These are phyloP conservation scores for Lentinula detonsa DNA, from an alignment of 768 basidiomycete genomes.

Conservation along the genomic window DNA sequence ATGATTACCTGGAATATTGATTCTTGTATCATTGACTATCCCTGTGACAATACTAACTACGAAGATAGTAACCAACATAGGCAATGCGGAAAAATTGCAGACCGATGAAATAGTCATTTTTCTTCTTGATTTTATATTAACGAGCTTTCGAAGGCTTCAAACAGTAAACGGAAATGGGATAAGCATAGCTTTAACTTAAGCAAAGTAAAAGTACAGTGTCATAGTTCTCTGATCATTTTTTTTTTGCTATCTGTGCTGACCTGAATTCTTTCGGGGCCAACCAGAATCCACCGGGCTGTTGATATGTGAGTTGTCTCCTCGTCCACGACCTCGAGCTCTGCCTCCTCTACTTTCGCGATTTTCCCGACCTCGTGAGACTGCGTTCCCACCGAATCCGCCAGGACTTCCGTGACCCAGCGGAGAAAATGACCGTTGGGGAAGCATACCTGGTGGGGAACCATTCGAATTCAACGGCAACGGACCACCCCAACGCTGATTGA, in stretches of 20 bases:
- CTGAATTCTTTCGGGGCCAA: constrained; percentile 41
- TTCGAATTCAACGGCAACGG: constrained; percentile 17
- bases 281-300: constrained; percentile 45
- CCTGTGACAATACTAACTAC: too few relatives aligned
- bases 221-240: too few relatives aligned
- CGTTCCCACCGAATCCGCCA: constrained; percentile 15
- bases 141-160: too few relatives aligned
- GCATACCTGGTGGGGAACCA: constrained; percentile 10
- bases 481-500: constrained; percentile 1
- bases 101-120: too few relatives aligned
- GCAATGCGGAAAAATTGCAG: too few relatives aligned
- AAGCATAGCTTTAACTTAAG: too few relatives aligned
- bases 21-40: too few relatives aligned
- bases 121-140: too few relatives aligned
- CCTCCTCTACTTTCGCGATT: constrained; percentile 26
- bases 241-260: not conserved
- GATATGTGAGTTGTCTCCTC: constrained; percentile 21
- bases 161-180: too few relatives aligned
- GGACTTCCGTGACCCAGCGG: constrained; percentile 21
- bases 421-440: constrained; percentile 20
- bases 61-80: too few relatives aligned
- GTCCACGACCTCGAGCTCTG: constrained; percentile 13
- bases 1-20: too few relatives aligned
- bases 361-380: constrained; percentile 24
- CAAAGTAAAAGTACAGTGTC: too few relatives aligned